Percentiles rank a stretch among this genome's conserved stretches.
These are phyloP conservation scores for Saccharomycopsis fermentans DNA, from an alignment of 805 yeast species.

Conservation along the genomic window DNA sequence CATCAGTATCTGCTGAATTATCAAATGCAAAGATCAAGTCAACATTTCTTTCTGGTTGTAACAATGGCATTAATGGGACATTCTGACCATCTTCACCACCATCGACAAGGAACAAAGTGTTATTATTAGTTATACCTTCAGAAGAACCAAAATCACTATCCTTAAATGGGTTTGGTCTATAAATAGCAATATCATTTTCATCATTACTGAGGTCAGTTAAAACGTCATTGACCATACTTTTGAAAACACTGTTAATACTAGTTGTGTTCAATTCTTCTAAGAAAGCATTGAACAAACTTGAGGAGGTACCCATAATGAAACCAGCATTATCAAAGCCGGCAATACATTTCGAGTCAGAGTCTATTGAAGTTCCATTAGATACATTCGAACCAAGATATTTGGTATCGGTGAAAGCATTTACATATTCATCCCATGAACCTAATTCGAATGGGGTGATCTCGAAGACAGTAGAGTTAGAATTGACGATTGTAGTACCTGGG, in stretches of 20 bases:
- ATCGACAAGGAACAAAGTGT: constrained; percentile 46
- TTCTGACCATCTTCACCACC: constrained; percentile 65
- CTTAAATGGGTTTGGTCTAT: constrained; percentile 62
- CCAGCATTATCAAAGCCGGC: constrained; percentile 76
- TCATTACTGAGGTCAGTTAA: constrained; percentile 37
- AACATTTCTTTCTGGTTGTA: constrained; percentile 47
- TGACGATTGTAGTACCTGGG: constrained; percentile 48
- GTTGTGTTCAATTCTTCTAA: constrained; percentile 48
- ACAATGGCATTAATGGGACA: constrained; percentile 52
- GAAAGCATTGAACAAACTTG: constrained; percentile 65
- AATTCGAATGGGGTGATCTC: constrained; percentile 59
- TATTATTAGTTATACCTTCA: constrained; percentile 30
- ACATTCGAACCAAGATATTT: constrained; percentile 63
- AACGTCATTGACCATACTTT: constrained; percentile 35
- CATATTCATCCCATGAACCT: constrained; percentile 71
- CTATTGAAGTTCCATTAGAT: constrained; percentile 38
- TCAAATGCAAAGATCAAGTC: constrained; percentile 61
- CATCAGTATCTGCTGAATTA: constrained; percentile 53
- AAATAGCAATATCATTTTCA: constrained; percentile 60
- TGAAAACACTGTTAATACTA: constrained; percentile 36
- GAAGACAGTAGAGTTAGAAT: constrained; percentile 58
- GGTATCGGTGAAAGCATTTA: constrained; percentile 41
- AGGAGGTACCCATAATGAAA: constrained; percentile 73
- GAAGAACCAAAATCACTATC: constrained; percentile 31
- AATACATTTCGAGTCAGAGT: constrained; percentile 36